Conservation (phyloP, 305 asterid species). For the Ilex paraguariensis region DNA sequence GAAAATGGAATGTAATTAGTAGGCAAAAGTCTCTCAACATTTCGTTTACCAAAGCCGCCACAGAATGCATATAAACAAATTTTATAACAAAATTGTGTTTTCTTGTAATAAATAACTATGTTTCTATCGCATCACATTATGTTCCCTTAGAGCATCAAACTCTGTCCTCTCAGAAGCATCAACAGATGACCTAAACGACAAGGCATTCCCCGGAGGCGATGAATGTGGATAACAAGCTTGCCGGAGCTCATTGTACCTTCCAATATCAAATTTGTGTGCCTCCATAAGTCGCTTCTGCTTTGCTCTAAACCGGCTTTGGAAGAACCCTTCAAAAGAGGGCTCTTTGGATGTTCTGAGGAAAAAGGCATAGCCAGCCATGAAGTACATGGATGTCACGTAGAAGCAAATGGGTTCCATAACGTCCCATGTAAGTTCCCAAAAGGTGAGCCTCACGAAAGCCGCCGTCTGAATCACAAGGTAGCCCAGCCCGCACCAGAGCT, state of each 20-base stretch:
- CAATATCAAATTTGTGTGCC: conserved; percentile 45
- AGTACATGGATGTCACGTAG: conserved; percentile 60
- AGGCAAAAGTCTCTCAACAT: no score
- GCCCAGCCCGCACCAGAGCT: conserved; percentile 75
- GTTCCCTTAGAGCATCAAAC: not conserved
- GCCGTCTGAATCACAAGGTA: conserved; percentile 68
- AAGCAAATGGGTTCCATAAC: conserved; percentile 96
- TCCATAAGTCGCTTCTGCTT: conserved; percentile 61
- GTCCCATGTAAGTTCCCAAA: conserved; percentile 95
- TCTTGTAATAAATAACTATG: no score
- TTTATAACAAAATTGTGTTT: no score
- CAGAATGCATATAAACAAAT: no score
- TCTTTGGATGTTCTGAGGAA: conserved; percentile 70
- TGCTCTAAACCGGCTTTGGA: conserved; percentile 49
- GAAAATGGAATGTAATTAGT: no score
- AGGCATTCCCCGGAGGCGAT: conserved; percentile 6
- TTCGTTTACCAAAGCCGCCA: no score
- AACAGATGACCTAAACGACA: conserved; percentile 12
- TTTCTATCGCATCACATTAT: no score
- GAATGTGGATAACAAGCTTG: conserved; percentile 23
- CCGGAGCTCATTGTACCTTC: conserved; percentile 51
- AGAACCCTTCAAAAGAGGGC: conserved; percentile 83
- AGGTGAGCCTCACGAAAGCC: conserved; percentile 79
- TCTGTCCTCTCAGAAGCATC: conserved; percentile 5
- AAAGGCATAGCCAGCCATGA: conserved; percentile 77